These are phyloP conservation scores for Pisolithus sp. DNA, from an alignment of 768 basidiomycete genomes.

Conservation along the genomic window DNA sequence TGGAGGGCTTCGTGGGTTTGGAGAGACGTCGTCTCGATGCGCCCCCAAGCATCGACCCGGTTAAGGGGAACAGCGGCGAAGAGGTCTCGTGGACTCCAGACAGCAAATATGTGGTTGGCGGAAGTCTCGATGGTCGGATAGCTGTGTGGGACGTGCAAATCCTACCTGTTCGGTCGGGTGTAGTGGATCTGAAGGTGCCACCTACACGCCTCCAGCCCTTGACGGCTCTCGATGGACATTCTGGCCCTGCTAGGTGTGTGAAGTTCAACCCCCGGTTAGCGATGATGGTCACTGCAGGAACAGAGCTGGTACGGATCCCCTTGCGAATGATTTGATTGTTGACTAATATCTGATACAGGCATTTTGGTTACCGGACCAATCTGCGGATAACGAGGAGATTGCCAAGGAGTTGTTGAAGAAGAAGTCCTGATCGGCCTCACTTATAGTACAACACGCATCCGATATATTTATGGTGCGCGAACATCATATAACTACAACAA, in stretches of 20 bases:
- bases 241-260: slow-evolving; percentile 79
- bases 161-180: slow-evolving; percentile 45
- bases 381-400: slow-evolving; percentile 62
- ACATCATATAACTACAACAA: background rate
- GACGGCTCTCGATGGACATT: slow-evolving; percentile 65
- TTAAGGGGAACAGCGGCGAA: slow-evolving; percentile 82
- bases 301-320: slow-evolving; percentile 58
- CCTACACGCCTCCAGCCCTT: slow-evolving; percentile 48
- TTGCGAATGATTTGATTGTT: background rate
- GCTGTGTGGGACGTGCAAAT: slow-evolving; percentile 80
- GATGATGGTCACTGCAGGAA: slow-evolving; percentile 83
- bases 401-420: slow-evolving; percentile 65
- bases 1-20: slow-evolving; percentile 80
- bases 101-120: slow-evolving; percentile 83
- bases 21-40: slow-evolving; percentile 54
- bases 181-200: slow-evolving; percentile 48
- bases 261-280: slow-evolving; percentile 84
- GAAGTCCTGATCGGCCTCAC: slow-evolving; percentile 19
- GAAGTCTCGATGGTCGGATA: slow-evolving; percentile 81
- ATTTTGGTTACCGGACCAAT: slow-evolving; percentile 63
- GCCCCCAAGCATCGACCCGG: slow-evolving; percentile 56
- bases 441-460: background rate
- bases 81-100: slow-evolving; percentile 95
- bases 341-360: slow-evolving; percentile 33
- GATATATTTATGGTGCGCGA: background rate